phyloP scores from a whole-genome alignment of 2,329 filamentous ascomycete genomes.

The Penicillium concentricum region DNA sequence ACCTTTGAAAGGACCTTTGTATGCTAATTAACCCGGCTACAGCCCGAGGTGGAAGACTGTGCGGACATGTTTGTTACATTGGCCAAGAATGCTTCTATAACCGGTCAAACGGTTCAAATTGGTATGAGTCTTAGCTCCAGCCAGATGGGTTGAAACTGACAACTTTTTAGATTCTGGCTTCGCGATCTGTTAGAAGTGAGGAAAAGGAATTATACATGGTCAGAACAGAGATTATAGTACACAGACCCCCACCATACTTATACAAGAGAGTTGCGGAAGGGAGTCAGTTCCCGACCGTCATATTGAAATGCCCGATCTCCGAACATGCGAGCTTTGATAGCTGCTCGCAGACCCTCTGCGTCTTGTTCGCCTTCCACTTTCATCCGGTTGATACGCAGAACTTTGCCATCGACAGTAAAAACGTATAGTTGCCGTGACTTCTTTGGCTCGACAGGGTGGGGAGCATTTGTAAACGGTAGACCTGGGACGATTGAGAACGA shows the following conservation, averaged over 20 bases:
- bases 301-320: slow-evolving; percentile 29
- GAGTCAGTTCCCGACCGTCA: slow-evolving; percentile 25
- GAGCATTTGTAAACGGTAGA: slow-evolving; percentile 35
- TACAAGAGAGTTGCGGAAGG: slow-evolving; percentile 37
- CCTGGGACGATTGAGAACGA: slow-evolving; percentile 34
- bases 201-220: slow-evolving; percentile 16
- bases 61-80: slow-evolving; percentile 42
- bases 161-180: slow-evolving; percentile 33
- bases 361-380: slow-evolving; percentile 42
- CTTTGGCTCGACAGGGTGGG: slow-evolving; percentile 26
- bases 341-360: slow-evolving; percentile 36
- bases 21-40: neutral
- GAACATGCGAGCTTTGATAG: slow-evolving; percentile 43
- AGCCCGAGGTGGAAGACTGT: slow-evolving; percentile 45
- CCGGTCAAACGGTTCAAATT: slow-evolving; percentile 45
- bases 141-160: slow-evolving; percentile 9
- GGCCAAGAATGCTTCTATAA: slow-evolving; percentile 48
- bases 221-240: slow-evolving; percentile 18
- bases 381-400: slow-evolving; percentile 38
- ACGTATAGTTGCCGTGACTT: slow-evolving; percentile 35
- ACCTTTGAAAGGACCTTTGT: neutral
- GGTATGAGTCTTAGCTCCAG: slow-evolving; percentile 28
- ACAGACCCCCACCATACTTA: slow-evolving; percentile 16
- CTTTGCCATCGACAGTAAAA: slow-evolving; percentile 37
- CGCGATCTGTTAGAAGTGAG: slow-evolving; percentile 20